These are phyloP conservation scores for Backusella psychrophila DNA, from an alignment of 192 early-diverging fungal genomes.

Conservation along the genomic window DNA sequence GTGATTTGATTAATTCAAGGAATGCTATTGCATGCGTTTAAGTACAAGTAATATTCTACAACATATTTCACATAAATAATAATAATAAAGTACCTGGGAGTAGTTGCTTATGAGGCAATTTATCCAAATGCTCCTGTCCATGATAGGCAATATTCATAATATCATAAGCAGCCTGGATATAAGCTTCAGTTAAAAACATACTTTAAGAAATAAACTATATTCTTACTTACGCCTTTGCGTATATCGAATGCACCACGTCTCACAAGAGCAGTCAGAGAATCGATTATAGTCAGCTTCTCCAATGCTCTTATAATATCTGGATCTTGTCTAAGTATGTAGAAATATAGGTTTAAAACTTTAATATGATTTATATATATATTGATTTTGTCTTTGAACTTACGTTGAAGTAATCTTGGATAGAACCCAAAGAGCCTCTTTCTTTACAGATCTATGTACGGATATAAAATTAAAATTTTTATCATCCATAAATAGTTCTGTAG, in stretches of 20 bases:
- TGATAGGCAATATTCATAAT: slow-evolving; percentile 22
- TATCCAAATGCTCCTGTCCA: slow-evolving; percentile 12
- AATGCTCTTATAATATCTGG: slow-evolving; percentile 46
- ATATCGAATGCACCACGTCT: slow-evolving; percentile 65
- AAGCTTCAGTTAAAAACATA: not conserved
- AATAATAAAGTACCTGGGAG: not conserved
- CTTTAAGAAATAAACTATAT: not conserved
- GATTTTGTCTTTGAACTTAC: slow-evolving; percentile 9
- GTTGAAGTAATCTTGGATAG: slow-evolving; percentile 67
- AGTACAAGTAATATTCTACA: not conserved
- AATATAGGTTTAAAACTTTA: not conserved
- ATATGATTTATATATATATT: not conserved
- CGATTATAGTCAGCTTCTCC: slow-evolving; percentile 49
- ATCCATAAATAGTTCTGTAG: not conserved
- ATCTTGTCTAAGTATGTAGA: slow-evolving; percentile 7
- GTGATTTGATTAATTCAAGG: slow-evolving; percentile 59
- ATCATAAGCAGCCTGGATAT: slow-evolving; percentile 21
- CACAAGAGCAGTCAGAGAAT: slow-evolving; percentile 55
- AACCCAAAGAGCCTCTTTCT: slow-evolving; percentile 72
- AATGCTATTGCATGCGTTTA: slow-evolving; percentile 28
- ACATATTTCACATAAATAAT: too few species aligned
- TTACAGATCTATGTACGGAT: slow-evolving; percentile 47
- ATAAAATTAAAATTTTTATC: not conserved
- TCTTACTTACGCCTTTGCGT: slow-evolving; percentile 52
- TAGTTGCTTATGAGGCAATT: slow-evolving; percentile 2